Evolutionary conservation across 2,329 filamentous ascomycete genomes (phyloP).

Genomic region (Claviceps sp.): DNA sequence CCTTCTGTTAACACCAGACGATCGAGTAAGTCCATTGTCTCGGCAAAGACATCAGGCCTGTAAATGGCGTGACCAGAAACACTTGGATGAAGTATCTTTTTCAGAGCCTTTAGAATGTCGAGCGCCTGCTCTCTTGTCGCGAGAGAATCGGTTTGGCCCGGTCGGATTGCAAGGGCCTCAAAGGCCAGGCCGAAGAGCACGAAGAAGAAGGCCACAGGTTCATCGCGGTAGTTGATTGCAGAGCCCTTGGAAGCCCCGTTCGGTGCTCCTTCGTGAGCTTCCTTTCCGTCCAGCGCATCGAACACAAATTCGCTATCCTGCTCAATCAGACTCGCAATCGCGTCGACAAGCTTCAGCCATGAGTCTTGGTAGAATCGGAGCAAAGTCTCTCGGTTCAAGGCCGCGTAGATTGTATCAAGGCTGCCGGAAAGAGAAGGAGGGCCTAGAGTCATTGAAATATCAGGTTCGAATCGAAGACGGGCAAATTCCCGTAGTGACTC

Average conservation of each 20-base stretch:
- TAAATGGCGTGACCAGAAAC: conserved; percentile 96
- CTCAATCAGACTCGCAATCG: conserved; percentile 91
- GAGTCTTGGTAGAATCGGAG: conserved; percentile 94
- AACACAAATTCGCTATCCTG: conserved; percentile 98
- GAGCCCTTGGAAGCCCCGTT: conserved; percentile 47
- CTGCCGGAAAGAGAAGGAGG: conserved; percentile 72
- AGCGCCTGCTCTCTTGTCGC: conserved; percentile 67
- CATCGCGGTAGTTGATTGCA: conserved; percentile 94
- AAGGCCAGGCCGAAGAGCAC: conserved; percentile 94
- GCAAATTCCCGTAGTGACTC: conserved; percentile 90
- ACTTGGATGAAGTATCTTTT: conserved; percentile 87
- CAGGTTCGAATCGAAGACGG: conserved; percentile 83
- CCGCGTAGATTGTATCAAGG: conserved; percentile 87
- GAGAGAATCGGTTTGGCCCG: conserved; percentile 35
- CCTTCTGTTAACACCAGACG: conserved; percentile 85
- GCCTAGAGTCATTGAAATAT: conserved; percentile 83
- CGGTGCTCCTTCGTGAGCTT: conserved; percentile 31
- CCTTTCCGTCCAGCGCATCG: conserved; percentile 84
- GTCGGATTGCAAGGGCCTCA: conserved; percentile 79
- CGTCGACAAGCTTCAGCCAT: conserved; percentile 93
- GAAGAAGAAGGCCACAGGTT: conserved; percentile 97
- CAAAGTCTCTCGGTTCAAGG: conserved; percentile 84
- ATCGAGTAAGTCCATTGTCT: conserved; percentile 93
- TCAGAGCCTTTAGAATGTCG: conserved; percentile 79
- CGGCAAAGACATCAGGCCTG: conserved; percentile 86